Base-by-base conservation (phyloP, 116 monocot genomes). In the Posidonia oceanica region DNA sequence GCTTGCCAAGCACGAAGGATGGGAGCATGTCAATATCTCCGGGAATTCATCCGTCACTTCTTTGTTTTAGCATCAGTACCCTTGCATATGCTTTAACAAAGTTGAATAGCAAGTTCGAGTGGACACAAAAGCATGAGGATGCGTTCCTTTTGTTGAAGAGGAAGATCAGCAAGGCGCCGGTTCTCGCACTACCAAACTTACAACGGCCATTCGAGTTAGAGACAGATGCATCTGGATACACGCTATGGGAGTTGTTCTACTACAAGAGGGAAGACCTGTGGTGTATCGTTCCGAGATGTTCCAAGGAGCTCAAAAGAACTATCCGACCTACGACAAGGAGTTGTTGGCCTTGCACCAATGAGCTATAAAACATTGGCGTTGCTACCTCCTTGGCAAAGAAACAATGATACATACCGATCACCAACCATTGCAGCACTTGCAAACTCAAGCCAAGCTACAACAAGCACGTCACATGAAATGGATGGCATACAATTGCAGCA, bases 231-330 rank as follows among this genome's bases (percentile, higher is more conserved):
- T 54, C 54, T 14, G 11, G 17, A 14, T 54, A 54, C 11, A 10
- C 0, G 13, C 16, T 55, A 13, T 54, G 13, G 54, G 54, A 14
- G 54, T 4, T 54, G 64, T 64, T 7, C 16, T 64, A 14, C 8
- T 64, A 21, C 64, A 67, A 2, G 67, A 67, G 3, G 44, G 67
- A 10, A 14, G 44, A 8, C 51, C 67, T n/a, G n/a, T 67, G 17
- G 67, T 39, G 1, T 67, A 67, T 13, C 67, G 51, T n/a, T 67
- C 48, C 11, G 48, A 67, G 67, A 15, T 67, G 51, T 67, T 67
- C 12, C 67, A 67, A 67, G 48, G 67, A 0, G 67, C 48, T 2
- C 48, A 52, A 18, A 40, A 20, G 44, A 67, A 67, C 13, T 52
- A 67, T 48, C 67, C 67, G 14, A 67, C 16, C 14, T 15, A 55